These are phyloP conservation scores for Lasiodiplodia citricola DNA, from an alignment of 2,329 filamentous ascomycete genomes.

Conservation along the genomic window DNA sequence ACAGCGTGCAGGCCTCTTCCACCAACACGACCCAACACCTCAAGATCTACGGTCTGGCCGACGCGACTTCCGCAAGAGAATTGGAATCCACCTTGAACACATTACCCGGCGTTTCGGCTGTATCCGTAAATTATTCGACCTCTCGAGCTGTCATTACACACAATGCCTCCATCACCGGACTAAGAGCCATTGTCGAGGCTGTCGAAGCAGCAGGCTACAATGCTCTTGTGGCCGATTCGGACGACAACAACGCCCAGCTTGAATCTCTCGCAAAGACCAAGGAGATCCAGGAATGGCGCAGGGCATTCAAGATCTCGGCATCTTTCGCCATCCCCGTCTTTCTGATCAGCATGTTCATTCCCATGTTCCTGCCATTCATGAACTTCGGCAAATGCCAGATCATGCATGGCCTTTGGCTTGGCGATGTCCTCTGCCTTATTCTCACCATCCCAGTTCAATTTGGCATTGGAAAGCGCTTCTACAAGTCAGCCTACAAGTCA, in stretches of 20 bases:
- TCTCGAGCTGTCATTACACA: slow-evolving; percentile 77
- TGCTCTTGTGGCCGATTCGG: slow-evolving; percentile 84
- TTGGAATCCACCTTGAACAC: slow-evolving; percentile 72
- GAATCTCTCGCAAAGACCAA: slow-evolving; percentile 95
- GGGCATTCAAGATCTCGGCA: slow-evolving; percentile 77
- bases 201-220: slow-evolving; percentile 87
- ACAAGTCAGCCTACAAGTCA: slow-evolving; percentile 90
- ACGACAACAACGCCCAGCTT: slow-evolving; percentile 96
- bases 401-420: slow-evolving; percentile 79
- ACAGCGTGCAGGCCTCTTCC: slow-evolving; percentile 59
- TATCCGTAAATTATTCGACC: slow-evolving; percentile 73
- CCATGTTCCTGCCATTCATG: slow-evolving; percentile 77
- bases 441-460: slow-evolving; percentile 96
- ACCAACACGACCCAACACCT: slow-evolving; percentile 71
- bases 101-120: slow-evolving; percentile 75
- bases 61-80: slow-evolving; percentile 71
- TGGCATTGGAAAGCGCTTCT: slow-evolving; percentile 93
- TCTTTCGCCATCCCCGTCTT: slow-evolving; percentile 90
- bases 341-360: slow-evolving; percentile 89
- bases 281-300: slow-evolving; percentile 92
- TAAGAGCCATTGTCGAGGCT: slow-evolving; percentile 80
- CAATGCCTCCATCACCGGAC: slow-evolving; percentile 72
- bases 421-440: slow-evolving; percentile 80
- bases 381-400: slow-evolving; percentile 77
- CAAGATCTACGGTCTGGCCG: slow-evolving; percentile 80